phyloP scores from a whole-genome alignment of 75 land plant genomes.

The Selaginella tamariscina region DNA sequence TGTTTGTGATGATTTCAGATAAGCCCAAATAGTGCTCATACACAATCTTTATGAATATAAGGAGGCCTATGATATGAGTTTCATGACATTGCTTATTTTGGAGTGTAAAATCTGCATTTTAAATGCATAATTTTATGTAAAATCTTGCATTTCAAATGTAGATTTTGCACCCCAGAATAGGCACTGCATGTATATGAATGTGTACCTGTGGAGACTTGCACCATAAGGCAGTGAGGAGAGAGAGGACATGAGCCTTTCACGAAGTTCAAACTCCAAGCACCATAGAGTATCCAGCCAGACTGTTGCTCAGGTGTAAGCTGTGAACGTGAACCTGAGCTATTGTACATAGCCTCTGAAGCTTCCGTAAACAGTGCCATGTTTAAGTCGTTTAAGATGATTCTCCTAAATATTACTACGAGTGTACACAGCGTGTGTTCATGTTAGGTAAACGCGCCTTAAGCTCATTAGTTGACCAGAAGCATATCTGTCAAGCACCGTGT shows the following conservation, averaged over 20 bases:
- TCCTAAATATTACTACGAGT: neutral
- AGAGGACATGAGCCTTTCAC: constrained; percentile 15
- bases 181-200: no score
- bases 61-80: no score
- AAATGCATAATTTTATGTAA: no score
- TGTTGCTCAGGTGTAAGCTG: neutral
- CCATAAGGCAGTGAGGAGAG: constrained; percentile 2
- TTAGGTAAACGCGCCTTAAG: neutral
- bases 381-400: neutral
- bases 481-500: neutral
- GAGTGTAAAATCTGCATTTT: no score
- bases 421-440: neutral
- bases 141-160: no score
- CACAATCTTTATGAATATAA: no score
- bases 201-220: constrained; percentile 13
- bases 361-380: neutral
- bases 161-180: no score
- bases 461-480: neutral
- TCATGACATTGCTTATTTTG: no score
- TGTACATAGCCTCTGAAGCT: neutral
- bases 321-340: neutral
- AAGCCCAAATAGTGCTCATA: no score
- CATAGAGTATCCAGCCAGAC: constrained; percentile 10
- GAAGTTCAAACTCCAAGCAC: constrained; percentile 23
- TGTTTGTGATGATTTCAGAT: no score